A percentile compares a stretch with the other conserved stretches of the same genome.
phyloP scores from a whole-genome alignment of 257 asterid genomes.

The Apocynum venetum region DNA sequence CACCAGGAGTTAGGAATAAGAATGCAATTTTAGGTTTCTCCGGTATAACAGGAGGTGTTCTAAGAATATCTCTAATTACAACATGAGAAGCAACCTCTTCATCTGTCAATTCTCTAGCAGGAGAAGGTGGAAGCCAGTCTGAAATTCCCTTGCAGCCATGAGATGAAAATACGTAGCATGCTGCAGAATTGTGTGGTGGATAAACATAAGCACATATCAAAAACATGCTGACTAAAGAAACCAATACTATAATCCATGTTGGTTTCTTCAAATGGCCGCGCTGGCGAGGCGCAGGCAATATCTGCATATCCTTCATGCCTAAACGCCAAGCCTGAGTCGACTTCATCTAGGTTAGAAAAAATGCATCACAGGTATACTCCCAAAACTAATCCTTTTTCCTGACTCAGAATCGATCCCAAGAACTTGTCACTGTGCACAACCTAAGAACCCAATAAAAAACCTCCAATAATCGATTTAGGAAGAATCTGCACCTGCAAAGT shows the following conservation, averaged over 20 bases:
- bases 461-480: conserved; percentile 14
- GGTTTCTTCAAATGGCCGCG: conserved; percentile 85
- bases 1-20: conserved; percentile 89
- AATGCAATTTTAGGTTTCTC: conserved; percentile 80
- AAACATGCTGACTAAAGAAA: conserved; percentile 83
- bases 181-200: conserved; percentile 80
- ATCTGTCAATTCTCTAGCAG: conserved; percentile 76
- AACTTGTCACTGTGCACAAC: background rate
- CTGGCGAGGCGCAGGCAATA: conserved; percentile 75
- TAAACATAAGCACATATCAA: conserved; percentile 80
- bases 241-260: conserved; percentile 85
- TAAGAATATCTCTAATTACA: conserved; percentile 77
- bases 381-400: background rate
- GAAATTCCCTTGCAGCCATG: conserved; percentile 67
- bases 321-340: conserved; percentile 80
- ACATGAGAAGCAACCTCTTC: conserved; percentile 83
- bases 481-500: conserved; percentile 23
- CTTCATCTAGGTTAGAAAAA: conserved; percentile 70
- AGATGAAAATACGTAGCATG: conserved; percentile 82
- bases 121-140: conserved; percentile 82
- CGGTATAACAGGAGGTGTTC: conserved; percentile 44
- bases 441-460: conserved; percentile 5
- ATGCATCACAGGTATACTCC: conserved; percentile 38
- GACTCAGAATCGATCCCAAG: conserved; percentile 8
- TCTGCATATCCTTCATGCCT: conserved; percentile 80